Evolutionary conservation across 108 stramenopile genomes (phyloP).

Genomic region (Nitzschia sp.): DNA sequence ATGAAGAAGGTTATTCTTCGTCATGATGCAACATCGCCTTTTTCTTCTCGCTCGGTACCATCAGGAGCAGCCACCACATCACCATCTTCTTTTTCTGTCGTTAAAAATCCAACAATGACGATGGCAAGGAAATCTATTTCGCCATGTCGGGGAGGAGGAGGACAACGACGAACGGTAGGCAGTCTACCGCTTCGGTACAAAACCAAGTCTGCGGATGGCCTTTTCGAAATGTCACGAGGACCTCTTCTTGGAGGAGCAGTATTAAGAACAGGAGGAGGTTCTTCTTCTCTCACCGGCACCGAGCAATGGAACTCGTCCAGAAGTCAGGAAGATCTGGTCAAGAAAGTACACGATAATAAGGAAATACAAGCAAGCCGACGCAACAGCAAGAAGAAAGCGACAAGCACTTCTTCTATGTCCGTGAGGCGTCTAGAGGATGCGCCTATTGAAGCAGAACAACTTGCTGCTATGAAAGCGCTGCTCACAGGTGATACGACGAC

Average conservation of each 20-base stretch:
- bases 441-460: background rate
- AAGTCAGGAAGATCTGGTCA: too few relatives aligned
- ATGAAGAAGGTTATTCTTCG: background rate
- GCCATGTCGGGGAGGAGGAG: too few relatives aligned
- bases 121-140: background rate
- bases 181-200: background rate
- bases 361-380: background rate
- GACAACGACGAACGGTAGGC: background rate
- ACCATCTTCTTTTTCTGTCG: background rate
- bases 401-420: background rate
- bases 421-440: background rate
- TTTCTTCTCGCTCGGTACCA: background rate
- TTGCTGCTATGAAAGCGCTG: conserved; percentile 8
- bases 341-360: too few relatives aligned
- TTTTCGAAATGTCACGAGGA: background rate
- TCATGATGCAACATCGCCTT: too few relatives aligned
- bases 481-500: too few relatives aligned
- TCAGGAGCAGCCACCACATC: background rate
- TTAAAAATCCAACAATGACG: background rate
- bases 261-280: background rate
- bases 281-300: background rate
- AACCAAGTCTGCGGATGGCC: background rate
- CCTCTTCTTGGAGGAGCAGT: background rate
- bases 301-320: background rate
- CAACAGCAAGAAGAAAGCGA: background rate